Evolutionary conservation across 2,329 filamentous ascomycete species (phyloP).

Genomic region (Metarhizium album): DNA sequence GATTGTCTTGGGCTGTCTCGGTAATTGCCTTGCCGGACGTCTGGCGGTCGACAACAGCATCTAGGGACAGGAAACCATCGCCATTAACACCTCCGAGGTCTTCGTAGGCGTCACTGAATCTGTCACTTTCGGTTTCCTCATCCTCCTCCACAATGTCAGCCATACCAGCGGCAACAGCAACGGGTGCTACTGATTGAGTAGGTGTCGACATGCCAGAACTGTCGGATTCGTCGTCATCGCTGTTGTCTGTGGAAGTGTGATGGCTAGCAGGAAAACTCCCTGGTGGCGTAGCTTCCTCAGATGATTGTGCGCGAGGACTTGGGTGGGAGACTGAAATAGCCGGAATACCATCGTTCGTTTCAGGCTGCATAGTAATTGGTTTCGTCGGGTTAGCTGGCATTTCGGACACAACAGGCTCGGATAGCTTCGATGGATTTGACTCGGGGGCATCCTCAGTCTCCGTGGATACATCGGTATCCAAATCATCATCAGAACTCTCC

Average conservation of each 20-base stretch:
- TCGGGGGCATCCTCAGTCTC: constrained; percentile 7
- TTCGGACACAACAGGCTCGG: not conserved
- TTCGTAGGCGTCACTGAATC: constrained; percentile 71
- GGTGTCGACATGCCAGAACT: constrained; percentile 5
- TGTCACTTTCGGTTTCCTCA: constrained; percentile 41
- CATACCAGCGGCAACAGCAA: constrained; percentile 15
- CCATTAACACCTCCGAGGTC: constrained; percentile 55
- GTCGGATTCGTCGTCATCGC: constrained; percentile 3
- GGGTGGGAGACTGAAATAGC: constrained; percentile 5
- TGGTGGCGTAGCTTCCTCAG: not conserved
- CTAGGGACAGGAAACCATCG: constrained; percentile 59
- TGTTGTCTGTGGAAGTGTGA: not conserved
- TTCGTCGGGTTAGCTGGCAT: constrained; percentile 5
- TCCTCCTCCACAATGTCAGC: constrained; percentile 27
- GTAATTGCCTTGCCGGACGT: constrained; percentile 14
- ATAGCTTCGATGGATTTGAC: not conserved
- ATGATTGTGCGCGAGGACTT: not conserved
- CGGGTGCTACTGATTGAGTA: constrained; percentile 12
- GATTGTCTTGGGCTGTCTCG: constrained; percentile 10
- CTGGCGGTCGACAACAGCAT: constrained; percentile 59
- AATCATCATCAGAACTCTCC: constrained; percentile 22
- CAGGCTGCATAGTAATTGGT: not conserved
- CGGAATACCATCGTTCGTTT: not conserved
- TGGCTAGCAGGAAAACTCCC: constrained; percentile 1
- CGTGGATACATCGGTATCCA: constrained; percentile 9